Base-by-base conservation (phyloP, 192 early-diverging fungal genomes). In the Backusella luteola region DNA sequence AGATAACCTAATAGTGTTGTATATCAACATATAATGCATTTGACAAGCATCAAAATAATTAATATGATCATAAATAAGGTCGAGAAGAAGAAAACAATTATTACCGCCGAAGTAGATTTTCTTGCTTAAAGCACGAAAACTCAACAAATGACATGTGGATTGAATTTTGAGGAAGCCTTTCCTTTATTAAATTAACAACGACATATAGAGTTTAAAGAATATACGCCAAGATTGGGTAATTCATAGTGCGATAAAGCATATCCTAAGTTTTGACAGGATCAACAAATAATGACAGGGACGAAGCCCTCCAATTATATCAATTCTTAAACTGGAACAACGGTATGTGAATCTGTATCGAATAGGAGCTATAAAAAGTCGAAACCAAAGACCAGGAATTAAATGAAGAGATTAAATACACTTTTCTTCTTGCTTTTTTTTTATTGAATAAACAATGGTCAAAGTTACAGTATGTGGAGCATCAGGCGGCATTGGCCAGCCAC, bases 401-500 rank as follows among this genome's bases (percentile, higher is more conserved):
- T 34, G 35, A 6, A 67, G 9, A 17, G 42, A 44, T 44, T 14
- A 36, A 39, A 29, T 46, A 35, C 35, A 2, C 38, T 41, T 42
- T 74, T 56, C 15, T 42, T 71, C 79, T 74, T 82, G 69, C 6
- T 66, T 84, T 89, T 80, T 6, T 66, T 84, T 89, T 80, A 84
- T 87, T 66, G 72, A 78, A 67, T 44, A 70, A 35, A 42, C 36
- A 36, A 87, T 89, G 84, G 86, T 89, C 32, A 87, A 89, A 73
- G 88, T 90, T 29, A 79, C 89, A 72, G 83, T 88, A 66, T 83
- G 84, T 66, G 90, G 95, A 76, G 95, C 95, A 15, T 91, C 93
- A 79, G 96, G 96, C 76, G 97, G 97, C 85, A 99, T 99, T 82
- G 97, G 97, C 72, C 97, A 99, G 85, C 97, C 97, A 67, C 91